A percentile compares a stretch with the other conserved stretches of the same genome.
phyloP scores from a whole-genome alignment of 208 protist genomes.

The Wallacemonas sp. region DNA sequence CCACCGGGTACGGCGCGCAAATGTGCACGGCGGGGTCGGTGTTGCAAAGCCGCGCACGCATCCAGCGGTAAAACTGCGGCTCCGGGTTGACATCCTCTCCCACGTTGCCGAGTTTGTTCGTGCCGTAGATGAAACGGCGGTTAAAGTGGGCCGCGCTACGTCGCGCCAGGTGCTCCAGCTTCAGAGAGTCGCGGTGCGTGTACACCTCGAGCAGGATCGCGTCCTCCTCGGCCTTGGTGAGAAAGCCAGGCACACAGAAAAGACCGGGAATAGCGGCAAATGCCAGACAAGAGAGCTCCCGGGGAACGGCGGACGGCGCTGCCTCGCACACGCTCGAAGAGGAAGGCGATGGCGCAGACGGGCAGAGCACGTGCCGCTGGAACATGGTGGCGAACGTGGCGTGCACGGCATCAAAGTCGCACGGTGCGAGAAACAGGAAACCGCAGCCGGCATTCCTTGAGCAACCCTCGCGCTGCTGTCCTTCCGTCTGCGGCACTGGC shows the following conservation, averaged over 20 bases:
- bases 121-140: conserved; percentile 74
- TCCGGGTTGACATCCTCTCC: conserved; percentile 52
- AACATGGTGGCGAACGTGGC: conserved; percentile 8
- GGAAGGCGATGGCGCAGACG: background rate
- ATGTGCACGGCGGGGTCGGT: conserved; percentile 36
- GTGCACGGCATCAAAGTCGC: conserved; percentile 19
- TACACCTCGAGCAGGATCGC: conserved; percentile 47
- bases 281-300: conserved; percentile 4
- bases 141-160: conserved; percentile 83
- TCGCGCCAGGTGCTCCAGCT: conserved; percentile 56
- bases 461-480: conserved; percentile 32
- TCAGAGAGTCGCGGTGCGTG: conserved; percentile 20
- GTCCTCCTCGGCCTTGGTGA: conserved; percentile 59
- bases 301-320: too few species aligned
- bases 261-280: conserved; percentile 53
- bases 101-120: conserved; percentile 49
- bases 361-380: conserved; percentile 26
- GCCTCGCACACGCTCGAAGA: background rate
- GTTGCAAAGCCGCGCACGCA: conserved; percentile 59
- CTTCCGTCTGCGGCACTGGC: conserved; percentile 13
- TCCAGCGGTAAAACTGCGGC: conserved; percentile 72
- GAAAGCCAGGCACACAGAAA: conserved; percentile 57
- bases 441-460: conserved; percentile 29
- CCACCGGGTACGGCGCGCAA: conserved; percentile 32
- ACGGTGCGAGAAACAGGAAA: conserved; percentile 33